phyloP scores from a whole-genome alignment of 1,139 yeast genomes.

The Eremothecium gossypii region DNA sequence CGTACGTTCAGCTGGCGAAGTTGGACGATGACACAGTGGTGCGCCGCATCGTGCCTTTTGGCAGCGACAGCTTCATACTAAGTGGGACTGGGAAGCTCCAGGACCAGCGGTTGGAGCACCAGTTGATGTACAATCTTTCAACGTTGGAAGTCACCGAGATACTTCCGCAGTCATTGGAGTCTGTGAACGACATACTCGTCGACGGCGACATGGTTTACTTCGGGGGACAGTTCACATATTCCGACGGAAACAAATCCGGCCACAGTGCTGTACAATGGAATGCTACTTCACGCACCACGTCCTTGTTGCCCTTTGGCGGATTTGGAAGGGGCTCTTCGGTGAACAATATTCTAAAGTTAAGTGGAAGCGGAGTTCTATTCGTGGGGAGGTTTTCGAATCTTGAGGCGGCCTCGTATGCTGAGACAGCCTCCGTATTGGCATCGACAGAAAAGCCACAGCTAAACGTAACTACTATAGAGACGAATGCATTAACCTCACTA shows the following conservation, averaged over 20 bases:
- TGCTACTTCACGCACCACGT: conserved; percentile 35
- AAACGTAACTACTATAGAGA: conserved; percentile 3
- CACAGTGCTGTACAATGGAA: conserved; percentile 64
- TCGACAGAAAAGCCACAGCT: conserved; percentile 32
- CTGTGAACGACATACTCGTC: conserved; percentile 47
- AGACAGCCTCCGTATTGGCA: neutral
- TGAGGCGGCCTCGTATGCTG: neutral
- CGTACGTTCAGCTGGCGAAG: conserved; percentile 19
- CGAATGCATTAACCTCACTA: conserved; percentile 2
- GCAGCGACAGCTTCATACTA: conserved; percentile 33
- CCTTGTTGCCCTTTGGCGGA: conserved; percentile 63
- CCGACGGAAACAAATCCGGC: conserved; percentile 31
- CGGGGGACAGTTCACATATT: conserved; percentile 67
- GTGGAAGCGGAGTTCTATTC: conserved; percentile 49
- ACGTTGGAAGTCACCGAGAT: conserved; percentile 37
- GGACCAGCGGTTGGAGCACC: conserved; percentile 36
- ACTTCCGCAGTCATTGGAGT: conserved; percentile 30
- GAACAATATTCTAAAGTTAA: conserved; percentile 52
- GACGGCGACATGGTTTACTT: conserved; percentile 50
- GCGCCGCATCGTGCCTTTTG: conserved; percentile 25
- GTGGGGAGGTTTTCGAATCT: conserved; percentile 59
- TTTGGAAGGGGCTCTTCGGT: conserved; percentile 54
- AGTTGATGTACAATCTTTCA: conserved; percentile 47
- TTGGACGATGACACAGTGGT: conserved; percentile 19
- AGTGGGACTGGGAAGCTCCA: conserved; percentile 36